A percentile compares a stretch with the other conserved stretches of the same genome.
Conservation (phyloP, 371 early-diverging fungal genomes). For the Haplosporangium sp. region DNA sequence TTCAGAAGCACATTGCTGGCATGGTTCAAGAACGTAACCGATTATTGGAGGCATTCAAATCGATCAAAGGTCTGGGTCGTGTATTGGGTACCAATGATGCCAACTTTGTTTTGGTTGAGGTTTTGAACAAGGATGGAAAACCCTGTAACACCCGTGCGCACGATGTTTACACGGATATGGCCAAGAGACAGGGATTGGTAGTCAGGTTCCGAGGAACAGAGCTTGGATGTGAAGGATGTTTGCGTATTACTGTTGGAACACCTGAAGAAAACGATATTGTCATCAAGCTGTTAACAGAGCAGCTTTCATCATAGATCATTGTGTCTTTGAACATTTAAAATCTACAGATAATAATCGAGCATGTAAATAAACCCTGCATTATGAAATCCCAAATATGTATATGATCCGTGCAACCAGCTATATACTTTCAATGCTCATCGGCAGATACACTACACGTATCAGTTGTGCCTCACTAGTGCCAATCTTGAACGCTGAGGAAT, state of each 20-base stretch:
- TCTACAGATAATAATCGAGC: background rate
- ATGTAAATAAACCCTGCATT: background rate
- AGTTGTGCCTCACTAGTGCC: too few species aligned
- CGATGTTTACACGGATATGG: conserved; percentile 83
- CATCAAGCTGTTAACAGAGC: conserved; percentile 60
- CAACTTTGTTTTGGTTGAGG: conserved; percentile 93
- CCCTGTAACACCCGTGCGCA: conserved; percentile 82
- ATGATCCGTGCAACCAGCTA: too few species aligned
- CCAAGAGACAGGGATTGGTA: conserved; percentile 86
- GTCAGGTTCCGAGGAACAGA: conserved; percentile 95
- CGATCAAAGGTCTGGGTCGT: conserved; percentile 69
- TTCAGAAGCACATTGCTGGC: conserved; percentile 68
- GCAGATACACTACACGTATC: too few species aligned
- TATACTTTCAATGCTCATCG: too few species aligned
- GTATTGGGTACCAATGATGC: conserved; percentile 91
- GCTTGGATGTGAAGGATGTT: conserved; percentile 90
- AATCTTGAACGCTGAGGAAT: too few species aligned
- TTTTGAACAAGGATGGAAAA: conserved; percentile 71
- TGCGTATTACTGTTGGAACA: conserved; percentile 95
- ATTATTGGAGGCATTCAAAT: conserved; percentile 69
- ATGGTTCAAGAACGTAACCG: conserved; percentile 74
- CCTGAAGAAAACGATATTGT: conserved; percentile 80
- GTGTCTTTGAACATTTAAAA: too few species aligned
- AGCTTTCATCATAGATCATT: conserved; percentile 35
- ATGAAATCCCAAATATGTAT: background rate